phyloP scores from a whole-genome alignment of 148 eudicot genomes.

The Mesembryanthemum crystallinum region DNA sequence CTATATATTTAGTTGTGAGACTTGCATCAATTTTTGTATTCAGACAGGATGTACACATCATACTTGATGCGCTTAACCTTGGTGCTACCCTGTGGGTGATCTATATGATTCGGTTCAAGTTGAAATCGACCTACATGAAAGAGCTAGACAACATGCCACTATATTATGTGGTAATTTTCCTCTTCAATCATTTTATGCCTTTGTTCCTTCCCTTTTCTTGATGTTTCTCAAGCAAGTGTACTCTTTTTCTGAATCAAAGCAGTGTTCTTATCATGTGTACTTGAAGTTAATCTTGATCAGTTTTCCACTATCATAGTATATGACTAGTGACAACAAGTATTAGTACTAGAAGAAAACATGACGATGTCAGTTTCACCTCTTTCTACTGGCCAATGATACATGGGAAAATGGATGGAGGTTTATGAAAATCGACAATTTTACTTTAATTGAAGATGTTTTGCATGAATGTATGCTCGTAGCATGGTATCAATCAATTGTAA shows the following conservation, averaged over 20 bases:
- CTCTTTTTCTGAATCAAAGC: neutral
- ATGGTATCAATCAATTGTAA: neutral
- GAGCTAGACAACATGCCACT: conserved; percentile 65
- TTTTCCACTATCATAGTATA: too few species aligned
- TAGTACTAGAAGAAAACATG: neutral
- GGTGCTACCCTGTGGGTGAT: conserved; percentile 79
- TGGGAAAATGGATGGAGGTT: neutral
- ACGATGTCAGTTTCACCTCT: neutral
- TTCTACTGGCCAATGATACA: neutral
- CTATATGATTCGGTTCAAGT: conserved; percentile 78
- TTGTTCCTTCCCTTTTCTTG: neutral
- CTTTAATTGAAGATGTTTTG: neutral
- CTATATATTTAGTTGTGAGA: conserved; percentile 54
- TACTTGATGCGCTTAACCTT: conserved; percentile 59
- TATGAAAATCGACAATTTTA: neutral
- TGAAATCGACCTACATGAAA: conserved; percentile 56
- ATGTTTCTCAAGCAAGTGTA: neutral
- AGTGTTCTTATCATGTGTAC: neutral
- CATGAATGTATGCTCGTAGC: neutral
- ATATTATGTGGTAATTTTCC: conserved; percentile 60
- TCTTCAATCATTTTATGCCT: neutral
- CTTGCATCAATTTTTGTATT: conserved; percentile 43
- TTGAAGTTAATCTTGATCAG: too few species aligned
- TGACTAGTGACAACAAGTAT: too few species aligned
- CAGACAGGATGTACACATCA: conserved; percentile 58